Percentiles rank a stretch among this genome's conserved stretches.
Conservation (phyloP, 352 stramenopile species). For the Pythium myriotylum region DNA sequence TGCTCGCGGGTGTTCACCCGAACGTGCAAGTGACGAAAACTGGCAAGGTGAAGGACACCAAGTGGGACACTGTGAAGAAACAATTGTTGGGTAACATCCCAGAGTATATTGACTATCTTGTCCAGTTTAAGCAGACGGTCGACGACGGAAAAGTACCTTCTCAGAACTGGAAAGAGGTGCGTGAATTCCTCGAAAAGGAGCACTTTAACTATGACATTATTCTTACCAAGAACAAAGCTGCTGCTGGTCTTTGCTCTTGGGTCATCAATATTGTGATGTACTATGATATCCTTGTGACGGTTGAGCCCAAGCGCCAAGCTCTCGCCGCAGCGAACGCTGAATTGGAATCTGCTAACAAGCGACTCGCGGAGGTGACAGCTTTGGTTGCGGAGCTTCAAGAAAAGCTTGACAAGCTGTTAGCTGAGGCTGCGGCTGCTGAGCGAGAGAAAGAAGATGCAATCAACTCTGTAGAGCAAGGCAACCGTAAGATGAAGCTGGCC, state of each 20-base stretch:
- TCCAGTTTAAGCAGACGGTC: conserved; percentile 93
- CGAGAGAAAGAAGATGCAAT: conserved; percentile 94
- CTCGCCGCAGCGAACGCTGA: conserved; percentile 91
- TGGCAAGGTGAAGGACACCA: conserved; percentile 95
- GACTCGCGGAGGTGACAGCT: conserved; percentile 85
- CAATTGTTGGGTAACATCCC: conserved; percentile 94
- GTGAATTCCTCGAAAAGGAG: conserved; percentile 92
- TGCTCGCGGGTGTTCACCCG: conserved; percentile 94
- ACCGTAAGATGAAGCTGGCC: conserved; percentile 95
- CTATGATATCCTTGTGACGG: conserved; percentile 95
- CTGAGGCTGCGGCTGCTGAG: conserved; percentile 89
- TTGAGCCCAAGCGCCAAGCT: conserved; percentile 94
- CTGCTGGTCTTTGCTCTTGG: conserved; percentile 93
- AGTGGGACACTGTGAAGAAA: conserved; percentile 96
- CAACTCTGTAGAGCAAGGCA: conserved; percentile 90
- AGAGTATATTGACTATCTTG: conserved; percentile 95
- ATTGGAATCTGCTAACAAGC: conserved; percentile 90
- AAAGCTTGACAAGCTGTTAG: conserved; percentile 92
- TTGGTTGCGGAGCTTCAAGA: conserved; percentile 92
- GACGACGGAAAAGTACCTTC: conserved; percentile 92
- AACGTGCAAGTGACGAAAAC: conserved; percentile 94
- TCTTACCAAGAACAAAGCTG: conserved; percentile 94
- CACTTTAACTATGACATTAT: conserved; percentile 96
- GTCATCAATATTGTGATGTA: conserved; percentile 97
- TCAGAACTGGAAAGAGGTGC: conserved; percentile 94